phyloP scores from a whole-genome alignment of 306 rosid species.

The Trichosanthes truncata region DNA sequence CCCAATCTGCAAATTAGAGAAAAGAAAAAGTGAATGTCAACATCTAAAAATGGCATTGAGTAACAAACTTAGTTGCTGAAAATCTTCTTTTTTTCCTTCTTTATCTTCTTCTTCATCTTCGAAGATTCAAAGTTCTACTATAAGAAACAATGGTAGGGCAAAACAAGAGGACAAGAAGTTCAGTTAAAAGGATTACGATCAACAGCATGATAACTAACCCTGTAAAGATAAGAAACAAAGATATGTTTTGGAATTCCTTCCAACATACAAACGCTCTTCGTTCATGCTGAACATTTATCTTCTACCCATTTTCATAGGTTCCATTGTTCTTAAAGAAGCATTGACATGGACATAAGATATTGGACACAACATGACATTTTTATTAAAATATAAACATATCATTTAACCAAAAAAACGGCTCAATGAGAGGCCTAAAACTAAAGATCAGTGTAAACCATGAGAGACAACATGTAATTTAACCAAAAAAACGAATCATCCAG shows the following conservation, averaged over 20 bases:
- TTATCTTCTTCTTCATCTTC: neutral
- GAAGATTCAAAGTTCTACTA: neutral
- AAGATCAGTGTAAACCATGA: neutral
- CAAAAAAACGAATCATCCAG: neutral
- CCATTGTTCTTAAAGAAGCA: neutral
- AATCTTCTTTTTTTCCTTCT: neutral
- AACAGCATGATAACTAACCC: neutral
- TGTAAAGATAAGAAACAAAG: neutral
- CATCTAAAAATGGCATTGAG: neutral
- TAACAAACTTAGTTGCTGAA: neutral
- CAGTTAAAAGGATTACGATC: neutral
- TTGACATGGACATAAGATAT: neutral
- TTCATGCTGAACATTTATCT: neutral
- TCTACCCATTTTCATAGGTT: neutral
- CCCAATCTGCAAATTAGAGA: constrained; percentile 72
- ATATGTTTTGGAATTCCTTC: neutral
- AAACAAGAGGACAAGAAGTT: neutral
- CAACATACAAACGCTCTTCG: neutral
- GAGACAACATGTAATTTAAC: neutral
- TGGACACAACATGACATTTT: neutral
- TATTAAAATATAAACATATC: neutral
- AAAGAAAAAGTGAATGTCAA: neutral
- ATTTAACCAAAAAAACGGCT: neutral
- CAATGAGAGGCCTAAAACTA: neutral
- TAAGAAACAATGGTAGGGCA: neutral